Conservation (phyloP, 2,329 filamentous ascomycete genomes). For the Penicillium sp. region DNA sequence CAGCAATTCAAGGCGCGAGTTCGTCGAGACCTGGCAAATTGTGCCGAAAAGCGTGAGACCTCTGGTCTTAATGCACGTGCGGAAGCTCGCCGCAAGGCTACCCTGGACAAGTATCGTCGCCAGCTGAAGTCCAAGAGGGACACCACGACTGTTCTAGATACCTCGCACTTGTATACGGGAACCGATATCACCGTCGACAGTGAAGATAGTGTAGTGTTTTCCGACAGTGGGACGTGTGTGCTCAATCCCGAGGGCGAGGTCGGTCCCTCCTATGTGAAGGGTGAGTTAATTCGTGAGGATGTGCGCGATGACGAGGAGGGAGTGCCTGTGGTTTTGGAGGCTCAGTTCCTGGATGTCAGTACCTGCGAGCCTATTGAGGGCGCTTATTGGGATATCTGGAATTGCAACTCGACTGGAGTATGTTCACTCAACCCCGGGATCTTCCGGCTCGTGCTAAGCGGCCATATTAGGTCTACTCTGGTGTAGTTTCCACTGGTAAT, state of each 20-base stretch:
- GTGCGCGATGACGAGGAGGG: conserved; percentile 36
- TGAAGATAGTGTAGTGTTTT: neutral
- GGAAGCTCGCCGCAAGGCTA: conserved; percentile 3
- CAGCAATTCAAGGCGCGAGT: neutral
- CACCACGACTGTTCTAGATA: neutral
- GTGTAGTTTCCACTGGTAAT: conserved; percentile 27
- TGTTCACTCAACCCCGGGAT: neutral
- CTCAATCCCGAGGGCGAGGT: conserved; percentile 52
- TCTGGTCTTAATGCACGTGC: conserved; percentile 5
- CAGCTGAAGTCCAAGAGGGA: neutral
- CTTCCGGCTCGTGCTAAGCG: neutral
- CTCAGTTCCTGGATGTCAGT: conserved; percentile 31
- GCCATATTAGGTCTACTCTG: conserved; percentile 34
- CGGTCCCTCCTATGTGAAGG: conserved; percentile 48
- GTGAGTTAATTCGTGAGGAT: conserved; percentile 40
- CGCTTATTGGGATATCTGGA: conserved; percentile 43
- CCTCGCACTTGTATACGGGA: conserved; percentile 1
- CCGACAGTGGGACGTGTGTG: conserved; percentile 34
- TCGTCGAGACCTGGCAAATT: conserved; percentile 2
- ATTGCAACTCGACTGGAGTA: conserved; percentile 43
- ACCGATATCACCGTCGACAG: conserved; percentile 3
- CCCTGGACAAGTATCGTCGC: conserved; percentile 3
- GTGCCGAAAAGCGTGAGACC: conserved; percentile 1
- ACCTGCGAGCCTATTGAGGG: conserved; percentile 31
- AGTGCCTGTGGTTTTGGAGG: conserved; percentile 39